These are phyloP conservation scores for Pichia nakasei DNA, from an alignment of 805 yeast genomes.

Conservation along the genomic window DNA sequence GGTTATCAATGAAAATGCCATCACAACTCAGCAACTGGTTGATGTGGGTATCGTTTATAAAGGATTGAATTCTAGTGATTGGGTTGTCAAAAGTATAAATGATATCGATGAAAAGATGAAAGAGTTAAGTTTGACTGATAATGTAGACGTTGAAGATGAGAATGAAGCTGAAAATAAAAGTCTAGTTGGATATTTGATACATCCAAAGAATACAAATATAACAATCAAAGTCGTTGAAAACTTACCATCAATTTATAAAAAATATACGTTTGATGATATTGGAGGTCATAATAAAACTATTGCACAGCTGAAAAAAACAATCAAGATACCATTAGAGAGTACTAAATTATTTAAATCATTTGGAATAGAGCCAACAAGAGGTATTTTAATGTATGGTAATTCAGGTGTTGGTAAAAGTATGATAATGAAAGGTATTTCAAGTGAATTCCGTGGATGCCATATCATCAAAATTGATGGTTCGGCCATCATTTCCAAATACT, in stretches of 20 bases:
- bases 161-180: not conserved
- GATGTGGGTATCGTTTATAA: constrained; percentile 58
- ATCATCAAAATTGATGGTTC: constrained; percentile 84
- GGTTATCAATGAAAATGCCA: not conserved
- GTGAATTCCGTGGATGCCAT: constrained; percentile 66
- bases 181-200: constrained; percentile 22
- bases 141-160: not conserved
- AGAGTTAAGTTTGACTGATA: constrained; percentile 11
- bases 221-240: constrained; percentile 20
- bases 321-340: constrained; percentile 71
- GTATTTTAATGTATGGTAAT: constrained; percentile 90
- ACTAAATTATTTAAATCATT: constrained; percentile 74
- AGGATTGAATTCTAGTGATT: constrained; percentile 25
- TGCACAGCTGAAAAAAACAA: constrained; percentile 48
- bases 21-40: constrained; percentile 27
- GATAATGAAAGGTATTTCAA: constrained; percentile 75
- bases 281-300: constrained; percentile 77
- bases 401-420: constrained; percentile 96
- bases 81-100: constrained; percentile 10
- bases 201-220: constrained; percentile 27
- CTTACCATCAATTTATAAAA: constrained; percentile 36
- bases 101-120: constrained; percentile 23
- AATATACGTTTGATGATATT: constrained; percentile 32
- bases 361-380: constrained; percentile 89
- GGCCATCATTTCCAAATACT: constrained; percentile 80